Evolutionary conservation across 768 basidiomycete genomes (phyloP).

Genomic region (Lactifluus echinatus): DNA sequence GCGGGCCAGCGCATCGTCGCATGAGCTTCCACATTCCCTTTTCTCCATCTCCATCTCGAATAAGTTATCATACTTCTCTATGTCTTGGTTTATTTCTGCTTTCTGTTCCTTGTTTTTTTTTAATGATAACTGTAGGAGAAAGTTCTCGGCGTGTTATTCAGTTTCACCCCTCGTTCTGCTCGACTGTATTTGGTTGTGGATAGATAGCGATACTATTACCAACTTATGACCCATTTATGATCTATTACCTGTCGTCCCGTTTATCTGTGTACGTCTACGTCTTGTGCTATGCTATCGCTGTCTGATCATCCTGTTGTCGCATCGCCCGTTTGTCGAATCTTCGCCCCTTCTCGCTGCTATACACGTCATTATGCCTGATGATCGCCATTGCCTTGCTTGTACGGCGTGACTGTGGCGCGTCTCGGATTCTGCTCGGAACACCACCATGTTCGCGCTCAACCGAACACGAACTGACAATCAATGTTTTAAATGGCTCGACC

Average conservation of each 20-base stretch:
- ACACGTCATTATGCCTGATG: not conserved
- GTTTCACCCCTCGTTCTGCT: not conserved
- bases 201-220: not conserved
- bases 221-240: slow-evolving; percentile 6
- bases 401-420: not conserved
- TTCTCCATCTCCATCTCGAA: not conserved
- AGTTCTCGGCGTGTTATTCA: not conserved
- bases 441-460: no score
- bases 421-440: not conserved
- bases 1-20: slow-evolving; percentile 22
- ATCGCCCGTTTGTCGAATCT: not conserved
- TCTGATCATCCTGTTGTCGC: slow-evolving; percentile 5
- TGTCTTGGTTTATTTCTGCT: slow-evolving; percentile 6
- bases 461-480: no score
- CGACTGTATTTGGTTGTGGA: not conserved
- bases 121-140: slow-evolving; percentile 1
- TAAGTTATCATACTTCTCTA: slow-evolving; percentile 15
- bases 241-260: slow-evolving; percentile 5
- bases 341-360: not conserved
- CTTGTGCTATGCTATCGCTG: slow-evolving; percentile 15
- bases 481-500: no score
- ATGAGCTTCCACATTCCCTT: not conserved
- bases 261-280: slow-evolving; percentile 12
- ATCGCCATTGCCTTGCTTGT: not conserved
- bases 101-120: not conserved